These are phyloP conservation scores for Stachybotrys chartarum DNA, from an alignment of 2,329 filamentous ascomycete species.

Conservation along the genomic window DNA sequence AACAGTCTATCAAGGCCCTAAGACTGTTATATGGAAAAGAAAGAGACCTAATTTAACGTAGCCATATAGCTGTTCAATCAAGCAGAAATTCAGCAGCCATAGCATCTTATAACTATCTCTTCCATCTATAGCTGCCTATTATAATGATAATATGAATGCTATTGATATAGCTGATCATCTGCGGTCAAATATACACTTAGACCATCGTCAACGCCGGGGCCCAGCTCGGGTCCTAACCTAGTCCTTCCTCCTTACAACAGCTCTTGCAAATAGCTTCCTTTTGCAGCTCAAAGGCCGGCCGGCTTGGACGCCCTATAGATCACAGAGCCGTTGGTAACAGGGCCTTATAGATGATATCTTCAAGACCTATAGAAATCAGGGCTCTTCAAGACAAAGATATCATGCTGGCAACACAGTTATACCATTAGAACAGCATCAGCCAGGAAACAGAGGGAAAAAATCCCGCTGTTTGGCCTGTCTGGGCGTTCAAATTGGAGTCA, in stretches of 20 bases:
- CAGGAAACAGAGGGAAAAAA: too few relatives aligned
- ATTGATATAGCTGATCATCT: not conserved
- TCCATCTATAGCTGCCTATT: too few relatives aligned
- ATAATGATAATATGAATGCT: not conserved
- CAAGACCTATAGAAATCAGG: not conserved
- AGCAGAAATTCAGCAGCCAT: too few relatives aligned
- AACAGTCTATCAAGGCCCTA: too few relatives aligned
- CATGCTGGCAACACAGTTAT: not conserved
- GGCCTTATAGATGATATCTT: not conserved
- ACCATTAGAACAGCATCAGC: not conserved
- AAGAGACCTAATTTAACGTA: too few relatives aligned
- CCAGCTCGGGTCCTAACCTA: not conserved
- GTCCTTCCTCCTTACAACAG: not conserved
- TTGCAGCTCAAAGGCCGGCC: not conserved
- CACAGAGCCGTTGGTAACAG: not conserved
- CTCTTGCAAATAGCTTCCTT: not conserved
- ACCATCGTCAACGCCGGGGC: not conserved
- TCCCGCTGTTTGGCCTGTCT: too few relatives aligned
- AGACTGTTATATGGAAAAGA: too few relatives aligned
- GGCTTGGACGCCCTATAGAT: not conserved
- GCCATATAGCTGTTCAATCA: too few relatives aligned
- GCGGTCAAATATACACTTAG: too few relatives aligned
- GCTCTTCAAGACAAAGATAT: not conserved
- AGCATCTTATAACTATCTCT: too few relatives aligned
- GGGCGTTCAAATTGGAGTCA: too few relatives aligned